Evolutionary conservation across 352 stramenopile species (phyloP).

Genomic region (Phytophthora kernoviae): DNA sequence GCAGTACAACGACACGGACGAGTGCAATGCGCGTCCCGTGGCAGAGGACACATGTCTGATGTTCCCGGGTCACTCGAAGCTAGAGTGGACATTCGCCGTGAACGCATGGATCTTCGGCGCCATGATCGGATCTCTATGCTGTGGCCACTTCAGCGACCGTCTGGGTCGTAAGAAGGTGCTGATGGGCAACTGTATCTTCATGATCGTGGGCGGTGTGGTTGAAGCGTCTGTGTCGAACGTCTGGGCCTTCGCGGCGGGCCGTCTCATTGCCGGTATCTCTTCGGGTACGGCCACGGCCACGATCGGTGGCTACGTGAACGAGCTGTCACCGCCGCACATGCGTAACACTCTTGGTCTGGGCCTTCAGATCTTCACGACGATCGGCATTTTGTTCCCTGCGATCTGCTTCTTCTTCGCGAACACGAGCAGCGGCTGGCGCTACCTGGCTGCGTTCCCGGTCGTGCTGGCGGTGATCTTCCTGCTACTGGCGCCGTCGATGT

Average conservation of each 20-base stretch:
- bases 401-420: slow-evolving; percentile 21
- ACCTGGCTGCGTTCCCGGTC: slow-evolving; percentile 32
- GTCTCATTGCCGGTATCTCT: slow-evolving; percentile 36
- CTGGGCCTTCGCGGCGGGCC: slow-evolving; percentile 30
- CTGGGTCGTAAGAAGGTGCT: slow-evolving; percentile 28
- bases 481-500: slow-evolving; percentile 35
- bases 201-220: slow-evolving; percentile 32
- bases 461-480: slow-evolving; percentile 46
- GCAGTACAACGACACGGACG: slow-evolving; percentile 4
- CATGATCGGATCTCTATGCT: slow-evolving; percentile 35
- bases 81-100: slow-evolving; percentile 13
- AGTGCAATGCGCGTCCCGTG: slow-evolving; percentile 15
- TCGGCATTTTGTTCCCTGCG: slow-evolving; percentile 43
- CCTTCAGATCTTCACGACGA: slow-evolving; percentile 46
- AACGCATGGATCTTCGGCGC: slow-evolving; percentile 20
- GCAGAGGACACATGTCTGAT: slow-evolving; percentile 14
- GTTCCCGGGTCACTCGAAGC: slow-evolving; percentile 3
- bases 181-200: slow-evolving; percentile 29
- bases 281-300: slow-evolving; percentile 25
- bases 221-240: slow-evolving; percentile 20
- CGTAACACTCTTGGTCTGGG: slow-evolving; percentile 15
- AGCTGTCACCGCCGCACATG: slow-evolving; percentile 13
- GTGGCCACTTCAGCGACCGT: slow-evolving; percentile 33
- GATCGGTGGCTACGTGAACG: slow-evolving; percentile 22
- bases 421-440: slow-evolving; percentile 18